Conservation (phyloP, 345 rosid species). For the Hibiscus trionum region DNA sequence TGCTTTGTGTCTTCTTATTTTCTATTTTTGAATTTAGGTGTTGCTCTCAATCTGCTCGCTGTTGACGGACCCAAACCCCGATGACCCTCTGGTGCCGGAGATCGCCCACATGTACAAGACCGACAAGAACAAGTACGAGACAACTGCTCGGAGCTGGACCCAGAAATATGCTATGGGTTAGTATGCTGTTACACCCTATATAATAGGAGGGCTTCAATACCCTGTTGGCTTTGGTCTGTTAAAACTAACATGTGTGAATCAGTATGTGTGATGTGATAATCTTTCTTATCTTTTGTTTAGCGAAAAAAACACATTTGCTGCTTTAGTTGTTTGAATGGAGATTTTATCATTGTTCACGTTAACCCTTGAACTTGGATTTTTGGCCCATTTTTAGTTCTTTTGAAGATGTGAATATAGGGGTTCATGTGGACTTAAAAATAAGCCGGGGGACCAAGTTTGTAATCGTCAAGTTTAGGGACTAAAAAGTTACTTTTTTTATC, state of each 20-base stretch:
- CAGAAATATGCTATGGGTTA: slow-evolving; percentile 23
- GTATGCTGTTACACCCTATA: neutral
- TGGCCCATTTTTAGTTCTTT: too few species aligned
- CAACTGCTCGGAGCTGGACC: slow-evolving; percentile 18
- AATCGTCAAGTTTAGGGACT: too few species aligned
- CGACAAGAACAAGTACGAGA: slow-evolving; percentile 14
- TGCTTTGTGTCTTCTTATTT: neutral
- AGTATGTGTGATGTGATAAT: neutral
- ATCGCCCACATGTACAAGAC: slow-evolving; percentile 21
- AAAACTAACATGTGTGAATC: neutral
- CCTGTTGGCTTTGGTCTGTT: neutral
- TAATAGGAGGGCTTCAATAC: neutral
- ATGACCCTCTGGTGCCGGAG: slow-evolving; percentile 15
- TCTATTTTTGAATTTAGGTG: slow-evolving; percentile 2
- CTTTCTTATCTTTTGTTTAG: neutral
- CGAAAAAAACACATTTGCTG: too few species aligned
- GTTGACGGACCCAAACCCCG: slow-evolving; percentile 18
- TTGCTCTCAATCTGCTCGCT: slow-evolving; percentile 17
- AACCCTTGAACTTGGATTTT: too few species aligned
- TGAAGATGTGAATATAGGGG: too few species aligned
- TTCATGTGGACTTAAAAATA: too few species aligned
- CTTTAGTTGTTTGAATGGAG: too few species aligned
- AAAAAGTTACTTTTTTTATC: too few species aligned
- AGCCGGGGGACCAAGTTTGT: too few species aligned
- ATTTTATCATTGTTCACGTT: too few species aligned